Evolutionary conservation across 1,284 basidiomycete species (phyloP), one percentile per base, ranked within the genome.

Genomic region (Trichosporon sp.): DNA sequence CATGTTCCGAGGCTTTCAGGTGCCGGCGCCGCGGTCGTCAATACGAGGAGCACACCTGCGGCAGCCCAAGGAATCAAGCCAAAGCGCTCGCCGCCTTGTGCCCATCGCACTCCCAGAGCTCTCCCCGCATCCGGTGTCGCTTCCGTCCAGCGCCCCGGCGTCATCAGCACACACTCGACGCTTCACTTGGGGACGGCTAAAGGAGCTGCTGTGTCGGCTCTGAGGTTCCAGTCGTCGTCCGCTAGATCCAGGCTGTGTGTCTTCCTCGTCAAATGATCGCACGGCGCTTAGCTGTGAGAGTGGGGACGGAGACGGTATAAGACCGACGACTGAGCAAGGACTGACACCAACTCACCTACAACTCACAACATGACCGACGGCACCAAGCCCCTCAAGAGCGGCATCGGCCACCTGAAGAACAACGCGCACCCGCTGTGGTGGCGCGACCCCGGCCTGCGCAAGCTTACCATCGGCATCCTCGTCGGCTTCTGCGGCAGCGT

Each of bases 341-440:
- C 38, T 38, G 35, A 42, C 38, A n/a, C 38, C 15, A 18, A 5
- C 38, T n/a, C 38, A 42, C 18, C 3, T 18, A n/a, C 38, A 18
- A n/a, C 38, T 64, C 9, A 9, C 62, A 42, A 9, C 25, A 27
- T 64, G 62, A 42, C 25, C 12, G 35, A 60, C 27, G 56, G 56
- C 27, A 60, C 56, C 18, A 60, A 60, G 29, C 56, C 56, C 12
- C 56, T 60, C 29, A 31, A 29, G 27, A 31, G 21, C n/a, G 56
- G 56, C 56, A 60, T 62, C 34, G n/a, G n/a, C 42, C 38, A 42
- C 38, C 64, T 69, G 1, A 53, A 27, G 44, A 73, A 73, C 68
- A 73, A 73, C 47, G 51, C 72, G n/a, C 62, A 64, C 7, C 21
- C 56, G 2, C 62, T 29, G 65, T 73, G 73, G 73, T 74, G 47